Evolutionary conservation across 2,329 filamentous ascomycete genomes (phyloP).

Genomic region (Tympanopsis confertula): DNA sequence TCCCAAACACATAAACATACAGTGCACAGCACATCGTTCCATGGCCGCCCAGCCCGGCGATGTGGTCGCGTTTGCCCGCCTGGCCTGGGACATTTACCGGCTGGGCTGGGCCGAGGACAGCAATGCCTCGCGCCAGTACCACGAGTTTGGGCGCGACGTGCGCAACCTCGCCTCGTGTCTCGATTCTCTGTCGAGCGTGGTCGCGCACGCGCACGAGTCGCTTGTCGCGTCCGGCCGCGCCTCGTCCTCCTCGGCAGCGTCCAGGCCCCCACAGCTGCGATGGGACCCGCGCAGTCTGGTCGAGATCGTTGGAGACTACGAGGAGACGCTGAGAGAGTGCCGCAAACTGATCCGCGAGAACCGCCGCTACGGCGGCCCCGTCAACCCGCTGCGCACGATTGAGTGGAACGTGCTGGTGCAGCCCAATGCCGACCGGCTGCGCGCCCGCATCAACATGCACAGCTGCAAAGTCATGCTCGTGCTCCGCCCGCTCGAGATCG

Average conservation of each 20-base stretch:
- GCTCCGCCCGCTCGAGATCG: constrained; percentile 22
- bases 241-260: no score
- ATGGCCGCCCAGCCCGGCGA: constrained; percentile 18
- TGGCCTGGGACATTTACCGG: constrained; percentile 19
- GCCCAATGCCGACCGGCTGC: constrained; percentile 17
- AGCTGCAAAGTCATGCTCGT: constrained; percentile 19
- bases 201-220: constrained; percentile 13
- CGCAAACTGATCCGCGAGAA: constrained; percentile 14
- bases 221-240: no score
- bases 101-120: constrained; percentile 18
- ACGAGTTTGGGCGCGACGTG: constrained; percentile 18
- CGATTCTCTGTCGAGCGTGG: constrained; percentile 15
- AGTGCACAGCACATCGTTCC: no score
- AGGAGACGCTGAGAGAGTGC: constrained; percentile 18
- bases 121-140: constrained; percentile 17
- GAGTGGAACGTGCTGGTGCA: constrained; percentile 23
- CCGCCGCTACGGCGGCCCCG: constrained; percentile 12
- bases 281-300: constrained; percentile 8
- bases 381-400: constrained; percentile 16
- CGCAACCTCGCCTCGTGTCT: constrained; percentile 16
- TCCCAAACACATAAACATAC: no score
- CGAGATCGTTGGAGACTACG: constrained; percentile 18
- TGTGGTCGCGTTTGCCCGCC: constrained; percentile 15
- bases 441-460: constrained; percentile 17
- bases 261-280: constrained; percentile 4